Base-by-base conservation (phyloP, 306 rosid species). In the Trifolium fragiferum region DNA sequence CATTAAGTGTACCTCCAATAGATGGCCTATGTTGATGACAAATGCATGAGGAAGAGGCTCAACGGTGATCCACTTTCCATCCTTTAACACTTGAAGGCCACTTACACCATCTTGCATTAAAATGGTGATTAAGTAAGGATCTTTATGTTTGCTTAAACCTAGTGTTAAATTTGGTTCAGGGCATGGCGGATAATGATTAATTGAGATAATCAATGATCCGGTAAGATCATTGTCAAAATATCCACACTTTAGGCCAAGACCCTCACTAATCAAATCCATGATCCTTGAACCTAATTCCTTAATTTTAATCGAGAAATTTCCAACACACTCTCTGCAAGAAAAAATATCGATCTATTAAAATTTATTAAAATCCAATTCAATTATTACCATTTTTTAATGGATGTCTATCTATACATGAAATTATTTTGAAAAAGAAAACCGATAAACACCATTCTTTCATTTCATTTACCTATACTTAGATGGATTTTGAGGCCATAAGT, bases 81-180 rank as follows among this genome's bases (percentile, higher is more conserved):
- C 83, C 19, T 64, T 74, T 16, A 74, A 47, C 1, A 82, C 74
- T 70, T 82, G 85, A 73, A 82, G 85, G 0, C 85, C 80, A 14
- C 40, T 18, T 0, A 74, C 44, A 20, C 46, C 70, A 61, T 76
- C 77, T 68, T 73, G 86, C 21, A 82, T 61, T 50, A 78, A 37
- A 50, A 82, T 77, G 16, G 85, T 77, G 11, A 82, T 19, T 67
- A 82, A 47, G 33, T 70, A 50, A 27, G 82, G 72, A 62, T 78
- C 86, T 19, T 58, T 7, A 55, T 82, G 86, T 51, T 78, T 74
- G 11, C 9, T 8, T 16, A 74, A 10, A 19, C 86, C 86, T 1
- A 78, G 33, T 14, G 80, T 35, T 41, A 82, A 68, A 74, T 77
- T 82, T 54, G 86, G 82, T 8, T 78, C 69, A 3, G 86, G 86